Conservation (phyloP, 208 protist genomes). For the Angomonas desouzai region DNA sequence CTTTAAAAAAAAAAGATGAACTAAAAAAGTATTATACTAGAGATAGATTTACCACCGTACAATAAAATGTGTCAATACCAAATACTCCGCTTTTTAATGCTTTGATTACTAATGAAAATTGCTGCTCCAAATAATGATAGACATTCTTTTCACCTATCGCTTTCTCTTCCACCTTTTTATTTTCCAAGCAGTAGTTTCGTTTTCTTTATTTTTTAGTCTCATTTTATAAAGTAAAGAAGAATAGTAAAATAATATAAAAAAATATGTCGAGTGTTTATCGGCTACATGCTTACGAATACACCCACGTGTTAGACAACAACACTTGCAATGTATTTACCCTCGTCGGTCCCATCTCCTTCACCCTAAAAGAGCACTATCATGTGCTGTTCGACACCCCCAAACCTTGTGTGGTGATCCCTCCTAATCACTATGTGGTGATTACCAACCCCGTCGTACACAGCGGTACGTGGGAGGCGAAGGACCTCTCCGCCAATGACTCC, state of each 20-base stretch:
- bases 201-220: slow-evolving; percentile 11
- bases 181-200: background rate
- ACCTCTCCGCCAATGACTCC: background rate
- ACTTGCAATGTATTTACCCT: slow-evolving; percentile 78
- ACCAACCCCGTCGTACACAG: slow-evolving; percentile 69
- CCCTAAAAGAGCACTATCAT: slow-evolving; percentile 65
- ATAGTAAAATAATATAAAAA: slow-evolving; percentile 12
- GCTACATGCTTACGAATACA: slow-evolving; percentile 22
- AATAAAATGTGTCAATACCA: background rate
- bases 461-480: background rate
- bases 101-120: no score
- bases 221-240: no score
- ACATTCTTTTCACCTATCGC: no score
- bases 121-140: no score
- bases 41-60: background rate
- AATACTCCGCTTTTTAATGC: no score
- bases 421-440: slow-evolving; percentile 86
- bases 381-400: slow-evolving; percentile 30
- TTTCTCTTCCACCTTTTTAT: no score
- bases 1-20: background rate
- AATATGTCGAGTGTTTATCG: slow-evolving; percentile 8
- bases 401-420: slow-evolving; percentile 67
- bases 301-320: slow-evolving; percentile 83
- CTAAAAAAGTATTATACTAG: slow-evolving; percentile 1
- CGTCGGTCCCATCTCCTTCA: slow-evolving; percentile 85